phyloP scores from a whole-genome alignment of 2,329 filamentous ascomycete genomes.

The Colletotrichum melonis region DNA sequence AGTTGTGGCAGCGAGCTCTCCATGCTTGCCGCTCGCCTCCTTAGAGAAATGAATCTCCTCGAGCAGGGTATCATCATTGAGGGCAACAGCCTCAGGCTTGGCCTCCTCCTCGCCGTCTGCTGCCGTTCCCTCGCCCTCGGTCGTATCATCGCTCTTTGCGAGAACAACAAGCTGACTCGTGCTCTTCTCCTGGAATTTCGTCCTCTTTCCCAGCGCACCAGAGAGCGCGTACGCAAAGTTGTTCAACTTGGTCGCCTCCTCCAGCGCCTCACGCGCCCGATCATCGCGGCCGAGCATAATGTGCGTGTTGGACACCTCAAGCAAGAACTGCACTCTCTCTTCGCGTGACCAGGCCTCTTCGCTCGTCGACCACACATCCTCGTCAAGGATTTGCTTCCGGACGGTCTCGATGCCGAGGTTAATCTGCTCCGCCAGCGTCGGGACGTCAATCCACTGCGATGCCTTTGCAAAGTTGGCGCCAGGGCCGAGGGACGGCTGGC shows the following conservation, averaged over 20 bases:
- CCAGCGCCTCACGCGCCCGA: constrained; percentile 78
- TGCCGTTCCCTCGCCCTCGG: constrained; percentile 25
- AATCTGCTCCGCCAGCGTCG: constrained; percentile 64
- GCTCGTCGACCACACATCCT: constrained; percentile 50
- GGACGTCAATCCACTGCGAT: constrained; percentile 69
- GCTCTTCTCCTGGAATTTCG: constrained; percentile 81
- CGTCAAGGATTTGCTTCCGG: constrained; percentile 48
- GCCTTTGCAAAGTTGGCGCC: constrained; percentile 67
- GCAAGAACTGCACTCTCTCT: constrained; percentile 75
- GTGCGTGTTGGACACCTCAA: constrained; percentile 86
- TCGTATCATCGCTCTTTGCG: constrained; percentile 72
- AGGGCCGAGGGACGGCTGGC: constrained; percentile 65
- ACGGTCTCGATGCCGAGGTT: constrained; percentile 55
- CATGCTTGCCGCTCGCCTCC: constrained; percentile 51
- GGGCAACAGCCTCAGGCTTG: constrained; percentile 75
- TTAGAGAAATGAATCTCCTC: constrained; percentile 82
- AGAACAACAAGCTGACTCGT: constrained; percentile 92
- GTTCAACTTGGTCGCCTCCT: constrained; percentile 73
- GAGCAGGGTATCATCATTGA: constrained; percentile 94
- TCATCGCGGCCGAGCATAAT: constrained; percentile 86
- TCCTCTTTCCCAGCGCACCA: constrained; percentile 87
- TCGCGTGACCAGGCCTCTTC: constrained; percentile 53
- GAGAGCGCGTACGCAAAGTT: constrained; percentile 85
- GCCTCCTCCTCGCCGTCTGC: constrained; percentile 40
- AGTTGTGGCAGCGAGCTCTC: constrained; percentile 48